Evolutionary conservation across 768 basidiomycete species (phyloP), one percentile per base, ranked within the genome.

Genomic region (Hydnomerulius pinastri): DNA sequence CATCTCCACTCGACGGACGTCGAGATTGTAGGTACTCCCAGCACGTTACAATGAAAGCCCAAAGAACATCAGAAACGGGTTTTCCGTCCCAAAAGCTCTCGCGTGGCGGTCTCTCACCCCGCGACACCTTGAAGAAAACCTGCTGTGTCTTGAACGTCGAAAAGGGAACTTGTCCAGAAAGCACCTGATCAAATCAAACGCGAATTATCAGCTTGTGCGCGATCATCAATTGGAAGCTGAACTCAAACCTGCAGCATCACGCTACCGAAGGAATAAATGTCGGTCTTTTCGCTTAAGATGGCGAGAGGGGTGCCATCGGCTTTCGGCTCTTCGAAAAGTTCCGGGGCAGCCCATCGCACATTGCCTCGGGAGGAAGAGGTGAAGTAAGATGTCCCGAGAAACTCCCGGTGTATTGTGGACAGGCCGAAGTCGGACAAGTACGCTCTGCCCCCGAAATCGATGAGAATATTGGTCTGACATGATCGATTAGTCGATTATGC

Each of bases 361-460:
- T 28, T 37, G 12, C 46, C 46, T 48, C 36, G n/a, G 15, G 23
- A 27, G 18, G 42, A 43, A 7, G 23, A 25, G 1, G 12, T 25
- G 25, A 33, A 60, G 23, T 55, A 66, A 18, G 59, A 60, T 11
- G 62, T 48, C n/a, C 66, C 60, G 30, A 68, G 62, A 46, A 71
- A 60, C 46, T 74, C 71, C 18, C 60, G 60, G 11, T 69, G 60
- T 42, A 77, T 66, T 20, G 54, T 72, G n/a, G 73, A 75, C 7
- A 77, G 58, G 3, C 76, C 77, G 50, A 77, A 77, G 48, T 77
- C 77, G 48, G 71, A 43, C 3, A 51, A 6, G 7, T 11, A 48
- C 11, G 50, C 36, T 0, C 7, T 18, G 8, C 45, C 45, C 2
- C 6, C 20, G 6, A 18, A n/a, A 29, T 38, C 7, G 13, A 51